Evolutionary conservation across 1,139 yeast species (phyloP).

Genomic region (Geotrichum phurueaensis): DNA sequence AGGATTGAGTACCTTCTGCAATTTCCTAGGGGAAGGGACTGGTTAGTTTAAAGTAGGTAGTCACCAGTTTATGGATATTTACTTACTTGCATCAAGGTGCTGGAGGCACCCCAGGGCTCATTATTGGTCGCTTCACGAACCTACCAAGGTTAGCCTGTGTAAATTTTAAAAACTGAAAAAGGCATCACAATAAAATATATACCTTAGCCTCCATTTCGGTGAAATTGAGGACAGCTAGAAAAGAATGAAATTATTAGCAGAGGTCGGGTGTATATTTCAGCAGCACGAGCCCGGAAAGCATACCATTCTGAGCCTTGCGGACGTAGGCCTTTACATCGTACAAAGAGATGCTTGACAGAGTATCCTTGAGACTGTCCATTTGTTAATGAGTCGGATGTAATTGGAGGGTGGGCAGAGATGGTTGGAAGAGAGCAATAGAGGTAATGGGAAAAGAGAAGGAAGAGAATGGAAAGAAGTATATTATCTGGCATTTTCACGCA

Average conservation of each 20-base stretch:
- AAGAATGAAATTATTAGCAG: constrained; percentile 24
- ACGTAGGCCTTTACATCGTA: constrained; percentile 97
- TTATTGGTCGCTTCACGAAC: constrained; percentile 91
- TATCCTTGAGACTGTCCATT: constrained; percentile 66
- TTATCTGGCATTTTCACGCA: neutral
- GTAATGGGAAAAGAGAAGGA: neutral
- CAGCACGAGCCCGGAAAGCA: constrained; percentile 6
- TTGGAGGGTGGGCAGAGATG: neutral
- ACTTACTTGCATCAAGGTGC: constrained; percentile 65
- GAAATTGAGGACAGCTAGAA: constrained; percentile 71
- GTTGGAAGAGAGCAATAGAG: neutral
- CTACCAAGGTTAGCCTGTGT: constrained; percentile 13
- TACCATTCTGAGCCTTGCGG: constrained; percentile 90
- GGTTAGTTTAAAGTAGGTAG: neutral
- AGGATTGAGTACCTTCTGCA: constrained; percentile 89
- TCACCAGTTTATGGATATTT: neutral
- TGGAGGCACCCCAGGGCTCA: constrained; percentile 99
- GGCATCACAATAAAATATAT: neutral
- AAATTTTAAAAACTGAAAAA: neutral
- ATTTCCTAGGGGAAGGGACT: constrained; percentile 48
- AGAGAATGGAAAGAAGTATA: neutral
- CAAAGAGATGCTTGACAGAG: constrained; percentile 72
- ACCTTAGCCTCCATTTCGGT: constrained; percentile 96
- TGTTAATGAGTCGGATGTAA: neutral
- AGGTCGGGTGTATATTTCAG: constrained; percentile 1